Evolutionary conservation across 257 asterid genomes (phyloP).

Genomic region (Ajuga chamaepitys): DNA sequence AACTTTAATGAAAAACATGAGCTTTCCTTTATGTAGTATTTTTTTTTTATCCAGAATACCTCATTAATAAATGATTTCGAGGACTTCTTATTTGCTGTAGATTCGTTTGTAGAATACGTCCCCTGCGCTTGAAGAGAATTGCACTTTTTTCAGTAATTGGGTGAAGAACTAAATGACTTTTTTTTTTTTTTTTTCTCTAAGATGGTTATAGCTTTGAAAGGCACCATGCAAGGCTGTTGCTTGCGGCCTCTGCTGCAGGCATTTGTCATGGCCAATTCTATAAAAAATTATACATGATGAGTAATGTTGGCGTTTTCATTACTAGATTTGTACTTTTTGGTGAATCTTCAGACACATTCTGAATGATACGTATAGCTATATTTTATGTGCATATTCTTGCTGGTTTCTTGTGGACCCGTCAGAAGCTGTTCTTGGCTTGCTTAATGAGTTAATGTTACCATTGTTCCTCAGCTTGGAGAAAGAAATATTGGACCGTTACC

Average conservation of each 20-base stretch:
- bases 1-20: neutral
- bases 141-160: neutral
- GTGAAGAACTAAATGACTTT: neutral
- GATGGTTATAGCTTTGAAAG: neutral
- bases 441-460: constrained; percentile 12
- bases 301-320: neutral
- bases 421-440: neutral
- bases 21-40: neutral
- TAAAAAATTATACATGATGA: neutral
- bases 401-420: neutral
- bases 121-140: neutral
- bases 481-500: constrained; percentile 91
- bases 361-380: neutral
- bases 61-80: neutral
- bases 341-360: neutral
- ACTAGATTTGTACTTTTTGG: neutral
- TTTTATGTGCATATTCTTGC: neutral
- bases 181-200: neutral
- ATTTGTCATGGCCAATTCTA: neutral
- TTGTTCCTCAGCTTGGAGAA: constrained; percentile 80
- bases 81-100: neutral
- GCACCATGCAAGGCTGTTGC: neutral
- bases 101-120: constrained; percentile 4
- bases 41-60: neutral
- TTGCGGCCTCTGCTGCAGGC: neutral